A percentile compares a stretch with the other conserved stretches of the same genome.
Conservation (phyloP, 1,284 basidiomycete genomes). For the Pseudozyma pruni region DNA sequence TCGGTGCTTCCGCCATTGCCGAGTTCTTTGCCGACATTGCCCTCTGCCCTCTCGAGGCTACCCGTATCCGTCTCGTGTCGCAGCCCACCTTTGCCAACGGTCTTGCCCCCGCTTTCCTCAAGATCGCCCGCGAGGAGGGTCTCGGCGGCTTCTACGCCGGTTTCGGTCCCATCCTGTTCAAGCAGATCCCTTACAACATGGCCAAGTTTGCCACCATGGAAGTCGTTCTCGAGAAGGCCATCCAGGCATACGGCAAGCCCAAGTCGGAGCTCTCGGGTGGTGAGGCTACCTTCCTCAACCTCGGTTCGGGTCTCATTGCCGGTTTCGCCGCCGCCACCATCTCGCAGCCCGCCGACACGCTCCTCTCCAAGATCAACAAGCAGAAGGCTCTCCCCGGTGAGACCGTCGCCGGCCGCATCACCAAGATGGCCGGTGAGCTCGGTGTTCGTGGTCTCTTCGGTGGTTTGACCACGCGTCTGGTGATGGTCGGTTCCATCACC, state of each 20-base stretch:
- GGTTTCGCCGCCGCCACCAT: slow-evolving; percentile 67
- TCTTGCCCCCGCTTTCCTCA: slow-evolving; percentile 63
- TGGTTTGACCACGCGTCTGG: slow-evolving; percentile 69
- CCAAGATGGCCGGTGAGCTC: slow-evolving; percentile 70
- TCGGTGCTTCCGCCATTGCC: slow-evolving; percentile 65
- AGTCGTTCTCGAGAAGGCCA: slow-evolving; percentile 70
- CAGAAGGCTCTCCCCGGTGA: slow-evolving; percentile 72
- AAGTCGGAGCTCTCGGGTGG: slow-evolving; percentile 69
- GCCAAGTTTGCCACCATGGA: slow-evolving; percentile 71
- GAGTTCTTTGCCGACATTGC: slow-evolving; percentile 68
- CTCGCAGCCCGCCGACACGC: slow-evolving; percentile 67
- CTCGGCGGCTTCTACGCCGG: slow-evolving; percentile 69
- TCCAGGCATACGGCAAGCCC: slow-evolving; percentile 70
- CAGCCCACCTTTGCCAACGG: slow-evolving; percentile 67
- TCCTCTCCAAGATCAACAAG: slow-evolving; percentile 74
- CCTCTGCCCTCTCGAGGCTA: slow-evolving; percentile 68
- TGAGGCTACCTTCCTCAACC: slow-evolving; percentile 63
- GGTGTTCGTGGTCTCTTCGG: slow-evolving; percentile 72
- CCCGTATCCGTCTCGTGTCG: slow-evolving; percentile 68
- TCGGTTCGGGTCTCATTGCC: slow-evolving; percentile 66
- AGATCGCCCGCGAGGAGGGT: slow-evolving; percentile 65
- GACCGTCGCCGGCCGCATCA: slow-evolving; percentile 70
- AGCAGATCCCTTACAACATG: slow-evolving; percentile 68
- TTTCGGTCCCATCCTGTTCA: slow-evolving; percentile 69
- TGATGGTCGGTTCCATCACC: slow-evolving; percentile 71